Evolutionary conservation across 202 grass and related monocot genomes (phyloP), one percentile per base, ranked within the genome.

Genomic region (Panicum hallii): DNA sequence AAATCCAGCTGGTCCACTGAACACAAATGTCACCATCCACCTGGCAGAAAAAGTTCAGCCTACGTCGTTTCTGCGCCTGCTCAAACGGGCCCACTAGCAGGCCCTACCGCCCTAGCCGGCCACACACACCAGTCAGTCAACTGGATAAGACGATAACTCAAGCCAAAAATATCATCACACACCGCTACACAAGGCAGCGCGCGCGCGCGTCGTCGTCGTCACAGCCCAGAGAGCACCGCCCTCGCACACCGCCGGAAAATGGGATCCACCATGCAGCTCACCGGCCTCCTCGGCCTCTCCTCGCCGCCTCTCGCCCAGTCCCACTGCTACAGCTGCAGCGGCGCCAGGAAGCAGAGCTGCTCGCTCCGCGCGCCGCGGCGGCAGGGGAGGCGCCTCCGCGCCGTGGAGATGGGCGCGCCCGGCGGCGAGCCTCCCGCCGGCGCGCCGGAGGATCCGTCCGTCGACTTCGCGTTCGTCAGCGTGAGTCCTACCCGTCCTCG

Each of bases 391-490:
- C 65, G 45, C 2, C 70, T 55, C 57, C 83, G 79, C 11, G 91
- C 93, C 32, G 77, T 89, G 81, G 78, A 91, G 71, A 76, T 85
- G 61, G 85, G 77, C 58, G 70, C 81, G 48, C 34, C 79, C 49
- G 68, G 34, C 14, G 78, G 78, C 54, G 68, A 84, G 83, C 36
- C 78, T 2, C 70, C 81, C 22, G 30, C 84, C 38, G 75, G 15
- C 3, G 38, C 38, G 2, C 75, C 78, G 13, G 81, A 82, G 65
- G 87, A 86, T 53, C 88, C 93, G 16, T 86, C 60, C 49, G 42
- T 98, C 85, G 93, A 94, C 84, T 95, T 98, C 50, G 96, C 93
- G 20, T 98, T 98, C 88, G 91, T 98, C 79, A 69, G 77, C 74
- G 93, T 98, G 64, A 95, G 96, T 89, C 9, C 40, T 62, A 12